A percentile compares a stretch with the other conserved stretches of the same genome.
Conservation (phyloP, 2,329 filamentous ascomycete species). For the Mariannaea elegans region DNA sequence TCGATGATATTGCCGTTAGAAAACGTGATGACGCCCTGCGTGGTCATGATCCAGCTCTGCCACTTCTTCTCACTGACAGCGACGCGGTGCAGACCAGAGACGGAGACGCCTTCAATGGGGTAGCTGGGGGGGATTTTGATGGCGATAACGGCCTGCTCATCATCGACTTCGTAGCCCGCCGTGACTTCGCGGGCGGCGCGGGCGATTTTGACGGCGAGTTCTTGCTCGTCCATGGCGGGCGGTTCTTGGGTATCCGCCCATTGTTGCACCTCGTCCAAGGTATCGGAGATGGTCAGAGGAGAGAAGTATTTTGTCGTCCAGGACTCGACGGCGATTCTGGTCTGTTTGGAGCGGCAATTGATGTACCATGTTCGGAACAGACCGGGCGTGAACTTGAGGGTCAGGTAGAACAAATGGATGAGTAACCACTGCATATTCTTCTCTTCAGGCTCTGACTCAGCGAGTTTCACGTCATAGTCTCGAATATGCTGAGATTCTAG, state of each 20-base stretch:
- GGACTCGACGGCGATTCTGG: constrained; percentile 77
- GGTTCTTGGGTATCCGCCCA: constrained; percentile 69
- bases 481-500: constrained; percentile 67
- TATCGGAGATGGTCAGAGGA: constrained; percentile 70
- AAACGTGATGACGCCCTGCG: constrained; percentile 92
- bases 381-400: constrained; percentile 78
- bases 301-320: constrained; percentile 92
- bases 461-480: constrained; percentile 61
- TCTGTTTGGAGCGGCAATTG: constrained; percentile 81
- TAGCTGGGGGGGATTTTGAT: constrained; percentile 84
- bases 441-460: constrained; percentile 69
- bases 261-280: constrained; percentile 71
- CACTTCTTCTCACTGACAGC: constrained; percentile 92
- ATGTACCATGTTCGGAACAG: constrained; percentile 88
- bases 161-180: constrained; percentile 88
- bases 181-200: constrained; percentile 78
- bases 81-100: constrained; percentile 82
- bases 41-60: constrained; percentile 88
- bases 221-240: constrained; percentile 60
- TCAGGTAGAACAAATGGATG: constrained; percentile 85
- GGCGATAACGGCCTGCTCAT: constrained; percentile 83
- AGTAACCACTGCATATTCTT: constrained; percentile 84
- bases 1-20: constrained; percentile 90
- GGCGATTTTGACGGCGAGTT: constrained; percentile 75
- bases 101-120: constrained; percentile 80